phyloP scores from a whole-genome alignment of 164 flowering plant species.

The Vitis amurensis region DNA sequence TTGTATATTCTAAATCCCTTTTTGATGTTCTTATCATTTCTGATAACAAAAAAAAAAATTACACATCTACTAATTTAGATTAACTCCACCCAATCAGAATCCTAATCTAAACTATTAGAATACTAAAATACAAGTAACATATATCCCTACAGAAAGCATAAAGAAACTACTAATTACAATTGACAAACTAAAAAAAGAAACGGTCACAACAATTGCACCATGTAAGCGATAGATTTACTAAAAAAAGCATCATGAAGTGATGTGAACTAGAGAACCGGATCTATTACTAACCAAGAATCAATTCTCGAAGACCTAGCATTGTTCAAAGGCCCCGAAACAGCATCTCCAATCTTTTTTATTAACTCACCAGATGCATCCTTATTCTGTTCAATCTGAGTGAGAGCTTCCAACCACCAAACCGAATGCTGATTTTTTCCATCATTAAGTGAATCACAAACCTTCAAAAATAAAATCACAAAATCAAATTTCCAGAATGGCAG shows the following conservation, averaged over 20 bases:
- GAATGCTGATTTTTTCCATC: constrained; percentile 35
- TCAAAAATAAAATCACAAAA: constrained; percentile 18
- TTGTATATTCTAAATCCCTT: no score
- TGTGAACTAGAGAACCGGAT: background rate
- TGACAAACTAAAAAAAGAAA: constrained; percentile 1
- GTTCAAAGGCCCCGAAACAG: constrained; percentile 49
- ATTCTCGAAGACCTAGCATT: constrained; percentile 50
- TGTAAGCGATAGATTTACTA: background rate
- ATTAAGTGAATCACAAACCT: constrained; percentile 54
- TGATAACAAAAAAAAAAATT: no score
- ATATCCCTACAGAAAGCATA: background rate
- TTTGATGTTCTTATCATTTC: no score
- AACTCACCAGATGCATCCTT: constrained; percentile 52
- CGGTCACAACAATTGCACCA: background rate
- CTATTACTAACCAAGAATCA: constrained; percentile 51
- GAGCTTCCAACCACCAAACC: constrained; percentile 87
- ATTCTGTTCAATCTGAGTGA: constrained; percentile 55
- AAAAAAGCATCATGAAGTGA: background rate
- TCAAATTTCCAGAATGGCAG: background rate
- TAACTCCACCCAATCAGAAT: no score
- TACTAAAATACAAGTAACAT: no score
- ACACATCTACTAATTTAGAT: no score
- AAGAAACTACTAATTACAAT: background rate
- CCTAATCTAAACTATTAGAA: no score
- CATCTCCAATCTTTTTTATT: constrained; percentile 67